Base-by-base conservation (phyloP, 257 asterid genomes). In the Solanum chilense region DNA sequence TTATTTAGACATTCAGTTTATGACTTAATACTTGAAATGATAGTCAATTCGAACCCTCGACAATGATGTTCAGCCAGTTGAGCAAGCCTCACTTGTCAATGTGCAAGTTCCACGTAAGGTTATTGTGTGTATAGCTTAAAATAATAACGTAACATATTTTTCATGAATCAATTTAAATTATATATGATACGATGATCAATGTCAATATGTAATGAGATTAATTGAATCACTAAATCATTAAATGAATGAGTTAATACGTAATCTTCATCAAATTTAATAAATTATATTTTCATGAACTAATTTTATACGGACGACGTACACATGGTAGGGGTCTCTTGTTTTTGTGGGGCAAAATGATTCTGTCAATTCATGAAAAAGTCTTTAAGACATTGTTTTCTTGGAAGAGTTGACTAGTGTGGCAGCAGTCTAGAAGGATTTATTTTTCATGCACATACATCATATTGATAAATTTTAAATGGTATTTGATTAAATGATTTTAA, bases 11-110 rank as follows among this genome's bases (percentile, higher is more conserved):
- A 45, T 45, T 13, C 0, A 1, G 13, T 4, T 45, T 13, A 45
- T 45, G 7, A 13, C 56, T 45, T 45, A 45, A 16, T 2, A 45
- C 2, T 13, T 45, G 56, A 45, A 13, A 45, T 45, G 2, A 45
- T 13, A 37, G 1, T 1, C 2, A 14, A 44, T 15, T 44, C 5
- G 5, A 37, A 37, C 39, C 39, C 7, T 37, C 39, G 39, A 1
- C 0, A 37, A 6, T 37, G 1, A 37, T 6, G 6, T 0, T 2
- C 15, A 25, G 3, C 1, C 21, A 6, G 10, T 68, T 68, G 23
- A 27, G 3, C 74, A 14, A 12, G 9, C 5, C 74, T 25, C 0
- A 27, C 18, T 68, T 68, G 39, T 27, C 5, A 0, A 27, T 14
- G 1, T 27, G 49, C 15, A 44, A 5, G 2, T 27, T 27, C 1